Evolutionary conservation across 768 basidiomycete genomes (phyloP), one percentile per base, ranked within the genome.

Genomic region (Goffeauzyma gilvescens): DNA sequence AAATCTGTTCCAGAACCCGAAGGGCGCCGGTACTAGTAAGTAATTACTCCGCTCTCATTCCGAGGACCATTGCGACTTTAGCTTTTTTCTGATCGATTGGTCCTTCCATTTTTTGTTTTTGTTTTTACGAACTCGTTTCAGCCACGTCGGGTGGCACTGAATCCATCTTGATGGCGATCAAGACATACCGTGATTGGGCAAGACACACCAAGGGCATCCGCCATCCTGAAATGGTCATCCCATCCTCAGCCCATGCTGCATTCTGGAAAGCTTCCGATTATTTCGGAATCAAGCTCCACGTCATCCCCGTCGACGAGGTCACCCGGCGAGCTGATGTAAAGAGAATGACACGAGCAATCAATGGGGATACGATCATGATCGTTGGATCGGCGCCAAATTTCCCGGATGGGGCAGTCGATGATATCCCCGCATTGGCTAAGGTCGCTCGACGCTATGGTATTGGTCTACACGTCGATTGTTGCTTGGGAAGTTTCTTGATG

Each of bases 131-230:
- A 4, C 7, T 33, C 5, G 21, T 2, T 21, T 2, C 32, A 63
- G 61, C 89, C 64, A 98, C 90, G 1, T 80, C 80, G 0, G 90
- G 90, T 12, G 90, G 90, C 5, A 98, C 90, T 0, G 90, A 98
- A 60, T 83, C 81, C 17, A 95, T 96, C 52, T 68, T 98, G 37
- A 87, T 95, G 86, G 77, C 86, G 2, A 72, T 85, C 51, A 95
- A 95, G 68, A 81, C 87, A 0, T 77, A 98, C 42, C 74, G 86
- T 12, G 87, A 95, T 50, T 93, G 89, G 83, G 90, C 84, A 5
- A 67, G 71, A 33, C 72, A 68, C 1, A 76, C 78, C 30, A 89
- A 86, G 60, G 84, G 85, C 6, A 83, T 95, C 52, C 83, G 72
- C 0, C 73, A 79, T 47, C 90, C 90, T 1, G 90, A 98, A 61